phyloP scores from a whole-genome alignment of 192 early-diverging fungal species.

The Umbelopsis sp. region DNA sequence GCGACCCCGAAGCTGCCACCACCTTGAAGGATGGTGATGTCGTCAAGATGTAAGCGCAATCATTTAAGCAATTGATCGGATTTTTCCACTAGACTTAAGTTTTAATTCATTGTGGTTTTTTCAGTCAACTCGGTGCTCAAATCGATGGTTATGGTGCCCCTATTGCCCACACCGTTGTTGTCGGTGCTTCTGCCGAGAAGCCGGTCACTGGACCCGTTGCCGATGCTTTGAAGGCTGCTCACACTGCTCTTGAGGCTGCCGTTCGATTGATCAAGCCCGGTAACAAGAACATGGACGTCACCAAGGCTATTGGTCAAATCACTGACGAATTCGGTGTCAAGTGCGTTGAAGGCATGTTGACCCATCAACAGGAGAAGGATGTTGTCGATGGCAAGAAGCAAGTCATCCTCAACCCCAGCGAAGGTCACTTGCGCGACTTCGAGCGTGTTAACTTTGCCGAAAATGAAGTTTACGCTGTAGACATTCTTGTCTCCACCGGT shows the following conservation, averaged over 20 bases:
- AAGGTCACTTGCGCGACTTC: conserved; percentile 73
- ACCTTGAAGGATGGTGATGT: conserved; percentile 80
- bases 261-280: conserved; percentile 88
- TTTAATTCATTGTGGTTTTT: not conserved
- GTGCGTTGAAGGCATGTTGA: conserved; percentile 91
- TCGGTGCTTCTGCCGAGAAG: conserved; percentile 79
- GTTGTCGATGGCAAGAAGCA: conserved; percentile 90
- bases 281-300: conserved; percentile 71
- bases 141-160: conserved; percentile 89
- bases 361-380: conserved; percentile 85
- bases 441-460: conserved; percentile 71
- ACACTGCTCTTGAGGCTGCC: conserved; percentile 82
- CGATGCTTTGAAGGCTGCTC: conserved; percentile 86
- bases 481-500: conserved; percentile 87
- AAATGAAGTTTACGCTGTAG: conserved; percentile 92
- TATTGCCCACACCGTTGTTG: conserved; percentile 81
- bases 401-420: conserved; percentile 89
- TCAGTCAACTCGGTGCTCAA: conserved; percentile 83
- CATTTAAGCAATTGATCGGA: not conserved
- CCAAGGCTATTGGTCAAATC: conserved; percentile 80
- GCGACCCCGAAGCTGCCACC: conserved; percentile 60
- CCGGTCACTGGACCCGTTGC: conserved; percentile 83
- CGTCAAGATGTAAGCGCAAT: conserved; percentile 77
- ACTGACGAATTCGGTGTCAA: conserved; percentile 81
- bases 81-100: not conserved